These are phyloP conservation scores for Litchi chinensis DNA, from an alignment of 345 rosid genomes.

Conservation along the genomic window DNA sequence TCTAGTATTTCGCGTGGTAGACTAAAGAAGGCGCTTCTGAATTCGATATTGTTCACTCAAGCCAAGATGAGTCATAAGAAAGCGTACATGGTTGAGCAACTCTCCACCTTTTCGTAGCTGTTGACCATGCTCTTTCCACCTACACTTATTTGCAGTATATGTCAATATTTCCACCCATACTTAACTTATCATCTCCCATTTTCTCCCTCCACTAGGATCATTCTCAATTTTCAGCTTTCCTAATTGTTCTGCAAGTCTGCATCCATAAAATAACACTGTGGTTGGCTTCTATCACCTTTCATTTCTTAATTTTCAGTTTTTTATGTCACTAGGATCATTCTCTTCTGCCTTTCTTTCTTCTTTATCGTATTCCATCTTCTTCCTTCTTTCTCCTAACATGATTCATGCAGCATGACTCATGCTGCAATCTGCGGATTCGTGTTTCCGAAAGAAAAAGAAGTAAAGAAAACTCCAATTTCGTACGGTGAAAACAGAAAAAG, in stretches of 20 bases:
- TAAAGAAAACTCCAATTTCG: too few species aligned
- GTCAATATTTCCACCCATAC: conserved; percentile 34
- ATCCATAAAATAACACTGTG: conserved; percentile 20
- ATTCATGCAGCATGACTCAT: too few species aligned
- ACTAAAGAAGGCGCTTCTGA: neutral
- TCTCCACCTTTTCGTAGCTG: conserved; percentile 31
- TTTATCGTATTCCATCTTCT: too few species aligned
- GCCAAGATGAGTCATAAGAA: conserved; percentile 30
- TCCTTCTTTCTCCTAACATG: too few species aligned
- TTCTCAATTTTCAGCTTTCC: neutral
- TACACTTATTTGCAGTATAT: conserved; percentile 23
- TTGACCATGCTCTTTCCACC: conserved; percentile 22
- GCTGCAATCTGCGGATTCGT: too few species aligned
- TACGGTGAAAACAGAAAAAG: too few species aligned
- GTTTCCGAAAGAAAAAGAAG: too few species aligned
- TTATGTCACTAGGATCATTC: too few species aligned
- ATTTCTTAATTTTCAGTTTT: too few species aligned
- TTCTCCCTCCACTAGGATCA: neutral
- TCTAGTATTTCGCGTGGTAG: neutral
- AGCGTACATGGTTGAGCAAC: conserved; percentile 30
- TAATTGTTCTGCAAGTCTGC: conserved; percentile 5
- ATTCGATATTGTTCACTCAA: conserved; percentile 17
- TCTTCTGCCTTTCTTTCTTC: too few species aligned
- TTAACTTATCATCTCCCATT: conserved; percentile 25
- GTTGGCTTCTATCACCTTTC: conserved; percentile 3